Evolutionary conservation across 306 rosid genomes (phyloP), one percentile per base, ranked within the genome.

Genomic region (Cotoneaster glaucophyllus): DNA sequence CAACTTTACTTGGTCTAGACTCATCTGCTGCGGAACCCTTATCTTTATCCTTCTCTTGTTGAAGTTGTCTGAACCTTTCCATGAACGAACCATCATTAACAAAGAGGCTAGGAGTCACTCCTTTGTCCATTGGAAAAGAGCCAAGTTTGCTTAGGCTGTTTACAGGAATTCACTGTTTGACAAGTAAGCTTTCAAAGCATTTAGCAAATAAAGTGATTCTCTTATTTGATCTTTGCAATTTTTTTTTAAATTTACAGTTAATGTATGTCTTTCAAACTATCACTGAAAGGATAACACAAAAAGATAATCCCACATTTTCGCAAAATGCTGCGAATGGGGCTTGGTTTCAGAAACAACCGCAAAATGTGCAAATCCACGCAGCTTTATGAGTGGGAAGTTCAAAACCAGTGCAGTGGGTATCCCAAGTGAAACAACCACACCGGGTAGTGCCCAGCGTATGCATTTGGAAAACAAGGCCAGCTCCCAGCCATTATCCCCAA

Each of bases 31-130:
- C 67, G 71, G 74, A 67, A 73, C 71, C 71, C 70, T 82, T 90
- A 71, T 76, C 84, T 70, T 82, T 89, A 71, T 76, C 91, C 84
- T 85, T 88, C 80, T 89, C 90, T 77, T 96, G 93, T 77, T 95
- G 97, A 71, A 96, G 98, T 69, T 90, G 96, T 84, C 85, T 92
- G 87, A 96, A 96, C 87, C 86, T 92, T 88, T 96, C 99, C 98
- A 96, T 84, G 88, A 96, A 96, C 2, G 99, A 92, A 81, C 99
- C 99, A 82, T 96, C 99, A 59, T 96, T 96, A 70, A 81, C 99
- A 84, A 96, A 96, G 80, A 96, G 96, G 87, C 84, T 84, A 88
- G 97, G 86, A 57, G 92, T 87, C 73, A 69, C 81, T 82, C 91
- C 90, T 84, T 92, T 91, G 81, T 92, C 99, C 99, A 96, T 95